These are phyloP conservation scores for Cladobotryum mycophilum DNA, from an alignment of 2,329 filamentous ascomycete species.

Conservation along the genomic window DNA sequence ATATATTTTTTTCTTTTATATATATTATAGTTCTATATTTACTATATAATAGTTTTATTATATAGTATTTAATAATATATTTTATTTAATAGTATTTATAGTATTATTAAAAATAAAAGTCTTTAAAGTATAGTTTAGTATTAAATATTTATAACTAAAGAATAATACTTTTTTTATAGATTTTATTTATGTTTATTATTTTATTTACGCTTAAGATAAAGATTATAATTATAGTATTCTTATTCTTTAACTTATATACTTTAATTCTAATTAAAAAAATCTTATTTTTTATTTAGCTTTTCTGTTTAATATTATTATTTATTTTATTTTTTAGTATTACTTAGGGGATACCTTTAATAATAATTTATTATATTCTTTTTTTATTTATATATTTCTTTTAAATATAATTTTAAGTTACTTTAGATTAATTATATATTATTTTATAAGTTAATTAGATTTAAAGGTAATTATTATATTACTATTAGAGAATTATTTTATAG, in stretches of 20 bases:
- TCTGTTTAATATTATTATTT: background rate
- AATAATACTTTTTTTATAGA: no score
- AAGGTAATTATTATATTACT: background rate
- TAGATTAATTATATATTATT: background rate
- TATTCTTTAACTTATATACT: conserved; percentile 6
- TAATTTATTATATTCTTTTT: background rate
- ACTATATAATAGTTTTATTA: no score
- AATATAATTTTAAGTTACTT: background rate
- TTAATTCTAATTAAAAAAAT: background rate
- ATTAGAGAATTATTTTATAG: background rate
- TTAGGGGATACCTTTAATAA: background rate
- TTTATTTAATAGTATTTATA: background rate
- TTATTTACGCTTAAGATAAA: conserved; percentile 1
- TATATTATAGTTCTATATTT: background rate
- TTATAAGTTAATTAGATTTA: background rate
- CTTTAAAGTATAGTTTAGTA: background rate
- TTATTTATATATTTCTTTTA: background rate
- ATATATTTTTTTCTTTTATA: background rate
- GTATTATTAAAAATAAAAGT: background rate
- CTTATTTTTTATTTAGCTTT: background rate
- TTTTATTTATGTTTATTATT: background rate
- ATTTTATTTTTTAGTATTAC: no score
- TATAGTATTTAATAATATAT: background rate
- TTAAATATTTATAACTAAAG: background rate
- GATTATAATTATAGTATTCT: conserved; percentile 1